A percentile compares a stretch with the other conserved stretches of the same genome.
These are phyloP conservation scores for Fraxinus dipetala DNA, from an alignment of 305 asterid species.

Conservation along the genomic window DNA sequence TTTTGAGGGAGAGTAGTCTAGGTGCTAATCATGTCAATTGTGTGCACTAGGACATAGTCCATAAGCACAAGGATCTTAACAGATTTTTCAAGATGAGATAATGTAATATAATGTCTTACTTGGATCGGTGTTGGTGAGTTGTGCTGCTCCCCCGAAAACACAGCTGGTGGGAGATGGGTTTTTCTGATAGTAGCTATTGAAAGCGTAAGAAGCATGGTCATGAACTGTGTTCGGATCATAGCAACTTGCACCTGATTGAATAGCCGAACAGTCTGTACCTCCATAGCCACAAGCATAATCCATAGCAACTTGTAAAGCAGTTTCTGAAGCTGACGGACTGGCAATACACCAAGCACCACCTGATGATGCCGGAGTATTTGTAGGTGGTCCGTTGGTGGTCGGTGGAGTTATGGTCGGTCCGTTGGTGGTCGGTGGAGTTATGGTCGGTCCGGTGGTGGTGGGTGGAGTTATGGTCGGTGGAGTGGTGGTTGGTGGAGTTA, in stretches of 20 bases:
- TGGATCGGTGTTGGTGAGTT: slow-evolving; percentile 49
- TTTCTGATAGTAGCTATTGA: slow-evolving; percentile 59
- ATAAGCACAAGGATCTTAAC: not conserved
- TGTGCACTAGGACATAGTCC: not conserved
- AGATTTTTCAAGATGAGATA: not conserved
- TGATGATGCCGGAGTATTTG: slow-evolving; percentile 25
- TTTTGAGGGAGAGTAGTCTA: not conserved
- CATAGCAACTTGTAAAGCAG: slow-evolving; percentile 58
- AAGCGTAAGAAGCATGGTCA: slow-evolving; percentile 64
- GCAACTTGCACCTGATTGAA: slow-evolving; percentile 46
- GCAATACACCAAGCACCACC: slow-evolving; percentile 56
- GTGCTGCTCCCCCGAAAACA: slow-evolving; percentile 59
- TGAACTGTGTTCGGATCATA: slow-evolving; percentile 47
- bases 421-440: slow-evolving; percentile 13
- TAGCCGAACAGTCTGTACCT: slow-evolving; percentile 53
- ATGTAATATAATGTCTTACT: slow-evolving; percentile 37
- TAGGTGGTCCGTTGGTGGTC: slow-evolving; percentile 14
- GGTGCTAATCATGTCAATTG: not conserved
- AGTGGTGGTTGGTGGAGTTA: slow-evolving; percentile 17
- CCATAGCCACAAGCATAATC: slow-evolving; percentile 65
- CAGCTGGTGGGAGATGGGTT: slow-evolving; percentile 60
- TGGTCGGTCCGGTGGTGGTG: slow-evolving; percentile 19
- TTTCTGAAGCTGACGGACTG: slow-evolving; percentile 44
- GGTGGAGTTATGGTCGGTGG: slow-evolving; percentile 28
- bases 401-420: slow-evolving; percentile 7